Conservation (phyloP, 2,329 filamentous ascomycete species). For the Aspergillus vadensis region DNA sequence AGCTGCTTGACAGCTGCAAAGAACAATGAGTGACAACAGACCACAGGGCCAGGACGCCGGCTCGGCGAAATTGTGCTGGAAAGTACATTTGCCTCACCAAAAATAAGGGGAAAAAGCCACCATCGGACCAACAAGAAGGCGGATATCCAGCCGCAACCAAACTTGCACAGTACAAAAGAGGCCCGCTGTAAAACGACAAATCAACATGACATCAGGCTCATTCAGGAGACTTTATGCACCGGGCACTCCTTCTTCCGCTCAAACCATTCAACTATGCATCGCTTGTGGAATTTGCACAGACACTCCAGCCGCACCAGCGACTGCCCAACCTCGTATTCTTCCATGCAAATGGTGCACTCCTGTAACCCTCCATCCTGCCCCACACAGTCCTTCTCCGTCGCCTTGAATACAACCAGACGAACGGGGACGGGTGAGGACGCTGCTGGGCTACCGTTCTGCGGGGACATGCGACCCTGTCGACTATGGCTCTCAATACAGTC, state of each 20-base stretch:
- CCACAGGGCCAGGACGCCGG: constrained; percentile 10
- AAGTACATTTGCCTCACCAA: neutral
- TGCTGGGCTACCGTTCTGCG: constrained; percentile 22
- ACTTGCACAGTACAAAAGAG: neutral
- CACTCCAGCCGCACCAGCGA: constrained; percentile 63
- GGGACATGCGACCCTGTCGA: constrained; percentile 23
- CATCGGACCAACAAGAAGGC: neutral
- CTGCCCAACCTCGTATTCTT: constrained; percentile 63
- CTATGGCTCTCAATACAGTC: constrained; percentile 46
- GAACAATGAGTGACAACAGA: neutral
- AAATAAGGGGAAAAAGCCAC: neutral
- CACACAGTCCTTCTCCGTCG: constrained; percentile 65
- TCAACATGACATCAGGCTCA: neutral
- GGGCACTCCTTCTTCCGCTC: constrained; percentile 61
- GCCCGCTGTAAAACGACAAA: neutral
- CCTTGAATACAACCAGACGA: constrained; percentile 53
- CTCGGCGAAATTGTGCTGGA: neutral
- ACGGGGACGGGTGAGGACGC: constrained; percentile 28
- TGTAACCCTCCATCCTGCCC: constrained; percentile 54
- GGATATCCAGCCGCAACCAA: constrained; percentile 2
- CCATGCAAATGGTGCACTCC: constrained; percentile 67
- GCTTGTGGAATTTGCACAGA: constrained; percentile 64
- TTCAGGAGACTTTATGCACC: constrained; percentile 55
- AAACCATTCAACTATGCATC: constrained; percentile 64
- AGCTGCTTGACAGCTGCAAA: neutral